These are phyloP conservation scores for Colletotrichum spaethianum DNA, from an alignment of 2,329 filamentous ascomycete species.

Conservation along the genomic window DNA sequence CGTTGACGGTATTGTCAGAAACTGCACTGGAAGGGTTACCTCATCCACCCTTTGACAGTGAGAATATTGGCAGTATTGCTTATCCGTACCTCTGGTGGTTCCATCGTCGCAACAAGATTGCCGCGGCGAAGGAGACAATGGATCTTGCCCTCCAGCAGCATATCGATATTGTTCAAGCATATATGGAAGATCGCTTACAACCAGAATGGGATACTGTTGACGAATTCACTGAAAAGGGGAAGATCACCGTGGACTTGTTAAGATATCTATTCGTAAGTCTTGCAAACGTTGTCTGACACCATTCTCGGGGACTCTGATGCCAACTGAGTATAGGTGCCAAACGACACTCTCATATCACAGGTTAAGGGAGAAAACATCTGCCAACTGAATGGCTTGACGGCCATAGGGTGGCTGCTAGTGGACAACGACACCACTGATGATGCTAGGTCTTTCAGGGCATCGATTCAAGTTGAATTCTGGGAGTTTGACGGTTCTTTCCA, in stretches of 20 bases:
- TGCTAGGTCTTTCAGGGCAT: neutral
- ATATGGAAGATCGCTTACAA: neutral
- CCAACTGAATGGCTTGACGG: neutral
- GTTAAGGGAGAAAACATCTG: neutral
- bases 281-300: too few relatives aligned
- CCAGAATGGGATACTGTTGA: neutral
- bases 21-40: neutral
- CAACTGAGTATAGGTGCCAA: neutral
- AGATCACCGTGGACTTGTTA: neutral
- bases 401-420: neutral
- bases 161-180: neutral
- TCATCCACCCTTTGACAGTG: neutral
- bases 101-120: neutral
- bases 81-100: constrained; percentile 7
- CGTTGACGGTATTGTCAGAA: neutral
- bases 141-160: neutral
- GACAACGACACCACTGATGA: neutral
- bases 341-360: neutral
- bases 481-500: neutral
- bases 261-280: neutral
- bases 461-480: neutral
- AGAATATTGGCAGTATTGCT: neutral
- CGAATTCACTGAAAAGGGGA: neutral
- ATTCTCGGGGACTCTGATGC: neutral
- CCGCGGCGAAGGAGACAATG: neutral